A percentile compares a stretch with the other conserved stretches of the same genome.
Conservation (phyloP, 2,329 filamentous ascomycete genomes). For the Fusarium albosuccineum region DNA sequence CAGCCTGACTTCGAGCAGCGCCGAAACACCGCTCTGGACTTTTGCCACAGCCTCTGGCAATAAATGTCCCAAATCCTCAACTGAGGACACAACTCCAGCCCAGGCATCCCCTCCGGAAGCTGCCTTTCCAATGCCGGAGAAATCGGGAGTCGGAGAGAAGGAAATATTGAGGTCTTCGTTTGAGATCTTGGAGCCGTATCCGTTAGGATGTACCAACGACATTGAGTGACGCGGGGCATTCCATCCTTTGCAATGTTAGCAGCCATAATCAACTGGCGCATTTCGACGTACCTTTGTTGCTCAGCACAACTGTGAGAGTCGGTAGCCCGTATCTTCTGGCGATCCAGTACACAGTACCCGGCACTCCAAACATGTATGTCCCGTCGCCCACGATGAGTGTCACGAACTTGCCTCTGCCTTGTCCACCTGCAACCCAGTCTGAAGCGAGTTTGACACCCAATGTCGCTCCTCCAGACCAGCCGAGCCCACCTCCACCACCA, state of each 20-base stretch:
- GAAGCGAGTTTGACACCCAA: conserved; percentile 80
- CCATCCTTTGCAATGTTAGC: conserved; percentile 55
- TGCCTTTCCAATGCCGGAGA: conserved; percentile 69
- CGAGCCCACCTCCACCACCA: conserved; percentile 81
- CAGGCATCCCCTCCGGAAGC: conserved; percentile 59
- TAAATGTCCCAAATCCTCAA: conserved; percentile 1
- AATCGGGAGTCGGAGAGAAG: conserved; percentile 69
- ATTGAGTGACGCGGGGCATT: conserved; percentile 69
- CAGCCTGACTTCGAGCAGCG: conserved; percentile 1
- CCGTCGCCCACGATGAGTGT: conserved; percentile 65
- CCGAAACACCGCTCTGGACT: conserved; percentile 12
- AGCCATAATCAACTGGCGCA: too few relatives aligned
- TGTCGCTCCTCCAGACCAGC: conserved; percentile 80
- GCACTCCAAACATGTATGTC: conserved; percentile 62
- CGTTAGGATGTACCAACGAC: conserved; percentile 68
- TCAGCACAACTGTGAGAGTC: conserved; percentile 63
- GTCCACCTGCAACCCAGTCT: conserved; percentile 42
- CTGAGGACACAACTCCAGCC: not conserved
- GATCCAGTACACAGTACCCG: conserved; percentile 64
- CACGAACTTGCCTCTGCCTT: conserved; percentile 58
- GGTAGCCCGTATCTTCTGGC: conserved; percentile 61
- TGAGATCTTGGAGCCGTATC: conserved; percentile 62
- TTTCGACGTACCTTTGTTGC: conserved; percentile 57
- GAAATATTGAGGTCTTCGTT: conserved; percentile 73
- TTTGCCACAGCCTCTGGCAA: conserved; percentile 7